These are phyloP conservation scores for Sporothrix curviconia DNA, from an alignment of 2,329 filamentous ascomycete species.

Conservation along the genomic window DNA sequence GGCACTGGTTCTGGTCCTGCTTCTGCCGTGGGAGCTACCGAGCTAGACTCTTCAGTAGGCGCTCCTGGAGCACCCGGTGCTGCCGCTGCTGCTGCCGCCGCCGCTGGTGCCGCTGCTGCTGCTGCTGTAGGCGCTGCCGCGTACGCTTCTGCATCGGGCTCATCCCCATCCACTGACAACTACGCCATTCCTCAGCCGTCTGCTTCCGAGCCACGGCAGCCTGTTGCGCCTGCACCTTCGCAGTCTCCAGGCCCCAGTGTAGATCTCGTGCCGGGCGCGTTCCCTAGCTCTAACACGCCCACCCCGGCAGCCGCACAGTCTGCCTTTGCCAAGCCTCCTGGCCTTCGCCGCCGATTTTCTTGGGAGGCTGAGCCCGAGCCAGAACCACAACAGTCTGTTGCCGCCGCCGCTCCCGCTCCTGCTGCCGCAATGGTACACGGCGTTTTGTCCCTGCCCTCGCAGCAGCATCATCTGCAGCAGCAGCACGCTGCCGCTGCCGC, in stretches of 20 bases:
- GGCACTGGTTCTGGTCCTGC: background rate
- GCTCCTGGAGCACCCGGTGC: background rate
- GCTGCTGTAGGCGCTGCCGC: background rate
- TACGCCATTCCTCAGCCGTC: background rate
- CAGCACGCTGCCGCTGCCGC: too few relatives aligned
- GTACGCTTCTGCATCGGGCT: background rate
- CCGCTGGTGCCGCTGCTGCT: background rate
- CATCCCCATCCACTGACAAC: background rate
- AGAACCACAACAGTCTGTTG: background rate
- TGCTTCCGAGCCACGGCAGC: background rate
- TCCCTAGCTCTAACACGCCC: background rate
- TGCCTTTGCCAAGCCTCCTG: background rate
- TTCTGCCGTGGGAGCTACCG: background rate
- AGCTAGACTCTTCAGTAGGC: background rate
- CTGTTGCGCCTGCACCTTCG: background rate
- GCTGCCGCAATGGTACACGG: too few relatives aligned
- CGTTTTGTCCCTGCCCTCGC: background rate
- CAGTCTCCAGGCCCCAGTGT: background rate
- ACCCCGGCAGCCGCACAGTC: background rate
- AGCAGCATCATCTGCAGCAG: too few relatives aligned
- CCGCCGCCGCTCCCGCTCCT: background rate
- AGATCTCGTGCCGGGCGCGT: background rate
- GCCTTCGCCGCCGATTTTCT: constrained; percentile 32
- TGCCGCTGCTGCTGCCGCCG: background rate
- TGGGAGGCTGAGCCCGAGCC: constrained; percentile 36